These are phyloP conservation scores for Tricladium varicosporioides DNA, from an alignment of 2,329 filamentous ascomycete species.

Conservation along the genomic window DNA sequence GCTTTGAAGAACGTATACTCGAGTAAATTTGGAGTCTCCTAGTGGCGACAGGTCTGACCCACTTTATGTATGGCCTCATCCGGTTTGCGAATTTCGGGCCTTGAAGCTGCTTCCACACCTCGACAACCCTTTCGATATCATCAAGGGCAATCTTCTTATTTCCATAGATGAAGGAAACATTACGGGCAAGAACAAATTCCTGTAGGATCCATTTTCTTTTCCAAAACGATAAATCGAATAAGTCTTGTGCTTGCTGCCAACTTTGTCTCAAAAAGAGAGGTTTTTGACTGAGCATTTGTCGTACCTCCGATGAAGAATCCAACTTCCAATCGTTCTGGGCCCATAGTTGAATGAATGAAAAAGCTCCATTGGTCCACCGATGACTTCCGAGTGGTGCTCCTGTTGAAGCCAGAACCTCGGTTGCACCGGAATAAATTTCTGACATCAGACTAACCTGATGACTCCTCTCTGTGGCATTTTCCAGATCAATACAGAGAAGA, in stretches of 20 bases:
- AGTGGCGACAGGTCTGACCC: constrained; percentile 1
- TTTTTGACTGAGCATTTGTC: not conserved
- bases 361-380: constrained; percentile 1
- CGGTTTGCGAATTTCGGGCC: not conserved
- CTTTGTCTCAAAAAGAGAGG: constrained; percentile 3
- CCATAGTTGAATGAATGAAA: constrained; percentile 6
- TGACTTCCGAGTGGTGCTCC: constrained; percentile 4
- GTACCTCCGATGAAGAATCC: not conserved
- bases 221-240: constrained; percentile 6
- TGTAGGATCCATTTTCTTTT: constrained; percentile 2
- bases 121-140: constrained; percentile 3
- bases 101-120: constrained; percentile 2
- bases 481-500: constrained; percentile 17
- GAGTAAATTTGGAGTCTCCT: not conserved
- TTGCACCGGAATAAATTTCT: constrained; percentile 7
- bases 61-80: not conserved
- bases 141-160: constrained; percentile 4
- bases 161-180: not conserved
- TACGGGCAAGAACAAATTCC: constrained; percentile 3
- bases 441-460: constrained; percentile 9
- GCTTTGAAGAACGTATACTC: not conserved
- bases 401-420: constrained; percentile 9
- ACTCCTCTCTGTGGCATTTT: constrained; percentile 7
- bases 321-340: constrained; percentile 5
- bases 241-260: constrained; percentile 7